These are phyloP conservation scores for Microstroma glucosiphilum DNA, from an alignment of 1,284 basidiomycete genomes.

Conservation along the genomic window DNA sequence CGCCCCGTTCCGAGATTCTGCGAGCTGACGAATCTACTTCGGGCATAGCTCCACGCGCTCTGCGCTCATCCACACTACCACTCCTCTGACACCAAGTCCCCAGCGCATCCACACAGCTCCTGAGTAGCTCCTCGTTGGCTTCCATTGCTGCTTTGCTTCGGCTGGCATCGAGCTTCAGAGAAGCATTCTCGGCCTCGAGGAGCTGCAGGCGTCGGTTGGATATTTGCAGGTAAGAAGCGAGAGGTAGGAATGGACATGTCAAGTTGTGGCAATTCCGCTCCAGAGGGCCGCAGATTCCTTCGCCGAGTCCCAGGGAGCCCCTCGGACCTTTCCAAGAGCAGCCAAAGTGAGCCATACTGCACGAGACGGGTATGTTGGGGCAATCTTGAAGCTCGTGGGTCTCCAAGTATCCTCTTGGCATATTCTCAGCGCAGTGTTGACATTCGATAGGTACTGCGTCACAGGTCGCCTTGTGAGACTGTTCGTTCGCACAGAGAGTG, in stretches of 20 bases:
- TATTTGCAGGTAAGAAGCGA: conserved; percentile 24
- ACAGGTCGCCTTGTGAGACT: conserved; percentile 11
- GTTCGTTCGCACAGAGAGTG: not conserved
- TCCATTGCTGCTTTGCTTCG: not conserved
- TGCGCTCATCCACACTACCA: not conserved
- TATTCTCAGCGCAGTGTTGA: conserved; percentile 8
- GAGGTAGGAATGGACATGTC: conserved; percentile 23
- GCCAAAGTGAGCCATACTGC: conserved; percentile 22
- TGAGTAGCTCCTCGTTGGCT: not conserved
- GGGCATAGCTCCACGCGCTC: no score
- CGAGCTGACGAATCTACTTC: not conserved
- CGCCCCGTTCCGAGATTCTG: not conserved
- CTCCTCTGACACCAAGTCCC: not conserved
- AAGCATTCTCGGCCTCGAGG: conserved; percentile 4
- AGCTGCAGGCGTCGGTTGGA: not conserved
- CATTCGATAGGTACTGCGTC: conserved; percentile 8
- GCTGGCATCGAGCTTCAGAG: not conserved
- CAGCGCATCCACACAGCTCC: not conserved
- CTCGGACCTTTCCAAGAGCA: conserved; percentile 27
- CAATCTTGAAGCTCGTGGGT: conserved; percentile 20
- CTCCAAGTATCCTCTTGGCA: not conserved
- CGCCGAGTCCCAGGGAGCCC: not conserved
- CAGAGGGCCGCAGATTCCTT: no score
- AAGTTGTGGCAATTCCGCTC: no score
- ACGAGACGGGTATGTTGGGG: conserved; percentile 16